Evolutionary conservation across 805 yeast species (phyloP), one percentile per base, ranked within the genome.

Genomic region (Yamadazyma sp.): DNA sequence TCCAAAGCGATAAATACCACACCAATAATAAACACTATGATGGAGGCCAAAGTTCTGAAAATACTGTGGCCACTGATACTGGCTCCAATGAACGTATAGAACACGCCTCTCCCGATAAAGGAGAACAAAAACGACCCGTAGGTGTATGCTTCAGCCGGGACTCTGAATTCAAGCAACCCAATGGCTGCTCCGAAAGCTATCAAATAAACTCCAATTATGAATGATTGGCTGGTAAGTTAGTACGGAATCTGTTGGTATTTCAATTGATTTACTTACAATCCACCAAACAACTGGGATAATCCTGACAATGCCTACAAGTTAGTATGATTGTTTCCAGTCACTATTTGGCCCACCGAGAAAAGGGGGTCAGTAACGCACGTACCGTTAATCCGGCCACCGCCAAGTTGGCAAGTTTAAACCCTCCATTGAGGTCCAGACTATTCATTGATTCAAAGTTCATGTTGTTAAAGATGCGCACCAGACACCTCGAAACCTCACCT

Each of bases 101-200:
- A 76, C 13, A 76, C 56, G 17, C 91, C 93, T 48, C 93, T 73
- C 8, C 93, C 91, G n/a, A 82, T 57, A 48, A 81, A 82, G 19
- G 84, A 78, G 53, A 78, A 82, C 48, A 81, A 70, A 42, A 82
- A 81, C 3, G 86, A 80, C 6, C 79, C 84, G 50, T 77, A 84
- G 5, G 76, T 69, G 48, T 77, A 71, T n/a, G 84, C 73, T 44
- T 78, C 75, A 4, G 82, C 72, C 12, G 87, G 80, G 10, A 70
- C 72, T 21, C 59, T 59, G 54, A 75, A 75, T 52, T 76, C 82
- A 57, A 54, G 35, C 3, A 20, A 62, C 6, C 78, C 77, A 37
- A 82, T 71, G 6, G 67, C 64, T 3, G 60, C 65, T 15, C 89
- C 85, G 32, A 81, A 63, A 4, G 65, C 64, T 19, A 80, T 62